Evolutionary conservation across 2,329 filamentous ascomycete genomes (phyloP).

Genomic region (Chrysosporium queenslandicum): DNA sequence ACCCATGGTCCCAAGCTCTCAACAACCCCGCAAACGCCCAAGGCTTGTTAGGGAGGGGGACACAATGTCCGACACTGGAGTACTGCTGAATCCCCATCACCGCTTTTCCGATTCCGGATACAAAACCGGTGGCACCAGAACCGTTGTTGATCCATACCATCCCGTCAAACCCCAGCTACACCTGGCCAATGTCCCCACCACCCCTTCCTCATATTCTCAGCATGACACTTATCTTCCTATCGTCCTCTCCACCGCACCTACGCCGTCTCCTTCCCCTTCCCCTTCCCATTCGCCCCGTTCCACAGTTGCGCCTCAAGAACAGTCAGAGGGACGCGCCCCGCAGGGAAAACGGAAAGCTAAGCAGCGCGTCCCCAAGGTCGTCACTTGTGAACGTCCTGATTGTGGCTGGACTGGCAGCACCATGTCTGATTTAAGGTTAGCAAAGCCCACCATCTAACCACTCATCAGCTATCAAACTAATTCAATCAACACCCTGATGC

Average conservation of each 20-base stretch:
- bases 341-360: not conserved
- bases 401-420: not conserved
- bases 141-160: constrained; percentile 9
- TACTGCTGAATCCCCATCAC: not conserved
- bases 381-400: not conserved
- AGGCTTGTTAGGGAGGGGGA: not conserved
- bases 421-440: constrained; percentile 5
- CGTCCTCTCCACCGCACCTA: not conserved
- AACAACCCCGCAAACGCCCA: constrained; percentile 15
- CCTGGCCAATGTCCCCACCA: not conserved
- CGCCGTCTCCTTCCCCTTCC: not conserved
- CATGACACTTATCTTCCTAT: not conserved
- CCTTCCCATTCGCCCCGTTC: not conserved
- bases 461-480: not conserved
- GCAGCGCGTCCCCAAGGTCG: not conserved
- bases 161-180: not conserved
- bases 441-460: not conserved
- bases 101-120: constrained; percentile 5
- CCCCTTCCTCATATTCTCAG: not conserved
- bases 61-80: constrained; percentile 1
- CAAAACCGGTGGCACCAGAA: constrained; percentile 6
- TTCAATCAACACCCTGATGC: not conserved
- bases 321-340: not conserved
- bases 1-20: not conserved
- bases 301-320: not conserved